Evolutionary conservation across 129 eudicot species (phyloP).

Genomic region (Solidago caesia): DNA sequence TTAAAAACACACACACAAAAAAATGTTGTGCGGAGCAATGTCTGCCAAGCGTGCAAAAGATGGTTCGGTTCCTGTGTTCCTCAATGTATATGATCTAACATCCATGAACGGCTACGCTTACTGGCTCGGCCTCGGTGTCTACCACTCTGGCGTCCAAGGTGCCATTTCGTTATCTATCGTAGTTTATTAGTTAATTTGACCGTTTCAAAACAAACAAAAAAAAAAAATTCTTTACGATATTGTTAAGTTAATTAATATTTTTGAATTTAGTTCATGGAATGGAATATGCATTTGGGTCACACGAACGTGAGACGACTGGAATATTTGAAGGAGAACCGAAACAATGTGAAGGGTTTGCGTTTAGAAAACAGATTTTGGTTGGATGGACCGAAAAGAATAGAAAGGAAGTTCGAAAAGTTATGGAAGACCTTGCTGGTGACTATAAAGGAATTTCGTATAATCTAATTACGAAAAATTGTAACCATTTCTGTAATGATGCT

Average conservation of each 20-base stretch:
- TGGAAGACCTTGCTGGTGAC: conserved; percentile 63
- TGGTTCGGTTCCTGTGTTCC: conserved; percentile 65
- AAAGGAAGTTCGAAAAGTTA: conserved; percentile 48
- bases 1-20: conserved; percentile 11
- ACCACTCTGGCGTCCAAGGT: conserved; percentile 95
- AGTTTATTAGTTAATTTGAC: background rate
- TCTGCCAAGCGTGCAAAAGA: conserved; percentile 21
- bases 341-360: conserved; percentile 69
- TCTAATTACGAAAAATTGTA: conserved; percentile 79
- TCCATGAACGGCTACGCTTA: conserved; percentile 78
- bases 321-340: conserved; percentile 79
- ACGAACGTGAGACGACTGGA: conserved; percentile 75
- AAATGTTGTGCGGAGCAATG: conserved; percentile 28
- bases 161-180: background rate
- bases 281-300: conserved; percentile 93
- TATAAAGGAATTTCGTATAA: conserved; percentile 83
- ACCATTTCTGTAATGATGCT: conserved; percentile 87
- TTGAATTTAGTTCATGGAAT: conserved; percentile 64
- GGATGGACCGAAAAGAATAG: conserved; percentile 66
- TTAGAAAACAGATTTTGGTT: conserved; percentile 63
- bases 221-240: background rate
- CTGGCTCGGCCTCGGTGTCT: conserved; percentile 89
- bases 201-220: background rate
- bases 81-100: conserved; percentile 87
- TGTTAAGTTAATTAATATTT: background rate